Percentiles rank a stretch among this genome's conserved stretches.
Evolutionary conservation across 2,329 filamentous ascomycete species (phyloP).

Genomic region (Drechslera avenae): DNA sequence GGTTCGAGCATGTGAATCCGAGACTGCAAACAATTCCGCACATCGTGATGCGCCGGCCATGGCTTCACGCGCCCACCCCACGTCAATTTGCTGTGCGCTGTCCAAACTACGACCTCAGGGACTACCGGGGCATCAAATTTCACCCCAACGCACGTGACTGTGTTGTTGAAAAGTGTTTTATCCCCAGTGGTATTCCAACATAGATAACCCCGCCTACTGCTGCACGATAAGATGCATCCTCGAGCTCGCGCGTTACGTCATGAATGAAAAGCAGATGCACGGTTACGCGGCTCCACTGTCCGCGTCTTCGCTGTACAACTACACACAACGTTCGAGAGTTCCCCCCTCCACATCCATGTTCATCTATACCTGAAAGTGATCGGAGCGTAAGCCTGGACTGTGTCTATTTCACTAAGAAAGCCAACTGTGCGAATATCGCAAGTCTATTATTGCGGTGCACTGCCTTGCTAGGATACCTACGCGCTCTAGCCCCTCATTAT

Average conservation of each 20-base stretch:
- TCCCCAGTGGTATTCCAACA: too few relatives aligned
- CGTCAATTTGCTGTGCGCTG: too few relatives aligned
- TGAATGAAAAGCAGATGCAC: conserved; percentile 9
- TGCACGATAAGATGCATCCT: conserved; percentile 11
- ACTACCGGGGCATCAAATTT: too few relatives aligned
- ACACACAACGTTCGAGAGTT: not conserved
- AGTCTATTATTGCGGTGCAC: not conserved
- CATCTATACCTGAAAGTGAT: not conserved
- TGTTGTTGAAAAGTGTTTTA: too few relatives aligned
- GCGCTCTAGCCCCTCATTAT: conserved; percentile 19
- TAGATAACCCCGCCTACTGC: not conserved
- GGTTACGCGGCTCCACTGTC: conserved; percentile 16
- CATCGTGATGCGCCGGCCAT: too few relatives aligned
- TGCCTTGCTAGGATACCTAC: conserved; percentile 10
- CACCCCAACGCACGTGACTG: too few relatives aligned
- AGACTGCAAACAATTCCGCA: too few relatives aligned
- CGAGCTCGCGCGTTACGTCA: conserved; percentile 17
- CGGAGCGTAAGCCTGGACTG: not conserved
- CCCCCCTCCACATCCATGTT: not conserved
- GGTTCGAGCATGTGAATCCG: too few relatives aligned
- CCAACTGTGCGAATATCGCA: too few relatives aligned
- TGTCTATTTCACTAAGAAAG: too few relatives aligned
- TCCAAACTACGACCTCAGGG: too few relatives aligned
- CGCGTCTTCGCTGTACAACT: not conserved
- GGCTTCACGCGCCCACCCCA: too few relatives aligned